Evolutionary conservation across 192 early-diverging fungal genomes (phyloP), one percentile per base, ranked within the genome.

Genomic region (Powellomyces hirtus): DNA sequence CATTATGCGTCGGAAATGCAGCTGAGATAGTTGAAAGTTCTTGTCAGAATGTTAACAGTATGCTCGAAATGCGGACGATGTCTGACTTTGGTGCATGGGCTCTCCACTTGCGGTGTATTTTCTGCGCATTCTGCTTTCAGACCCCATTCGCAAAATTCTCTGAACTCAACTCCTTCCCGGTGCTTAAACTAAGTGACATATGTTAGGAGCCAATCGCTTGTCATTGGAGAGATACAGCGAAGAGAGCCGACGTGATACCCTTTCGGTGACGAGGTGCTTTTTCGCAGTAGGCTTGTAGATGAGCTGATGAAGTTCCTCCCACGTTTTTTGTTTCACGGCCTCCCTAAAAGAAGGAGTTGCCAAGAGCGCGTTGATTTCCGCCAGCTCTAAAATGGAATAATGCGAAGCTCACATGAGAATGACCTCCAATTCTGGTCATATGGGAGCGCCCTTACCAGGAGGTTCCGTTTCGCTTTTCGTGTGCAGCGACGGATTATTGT

Each of bases 1-100:
- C 1, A 78, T 37, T 51, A 86, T 83, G n/a, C 63, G 69, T 1
- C 74, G 61, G 50, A 88, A 86, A 66, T 88, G 86, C 7, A 87
- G 38, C 68, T 79, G 36, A 33, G 29, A 16, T 16, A 56, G 33
- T 27, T 4, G 6, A 5, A 30, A 42, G 35, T n/a, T 5, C 20
- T 18, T 0, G 7, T 30, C 1, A 36, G 33, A 16, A n/a, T 3
- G 34, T 33, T 56, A 13, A 20, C 64, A 24, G 51, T 57, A 13
- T 27, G 16, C 34, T 52, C 53, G 33, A 27, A 2, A 2, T 16
- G 29, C 53, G 18, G 29, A 56, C 53, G 6, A 22, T 18, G 29
- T 27, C 31, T 16, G 27, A 22, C 29, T n/a, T n/a, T n/a, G n/a
- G n/a, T n/a, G n/a, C n/a, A n/a, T n/a, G n/a, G n/a, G n/a, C n/a